A percentile compares a stretch with the other conserved stretches of the same genome.
Evolutionary conservation across 1,284 basidiomycete species (phyloP).

Genomic region (Phellopilus nigrolimitatus): DNA sequence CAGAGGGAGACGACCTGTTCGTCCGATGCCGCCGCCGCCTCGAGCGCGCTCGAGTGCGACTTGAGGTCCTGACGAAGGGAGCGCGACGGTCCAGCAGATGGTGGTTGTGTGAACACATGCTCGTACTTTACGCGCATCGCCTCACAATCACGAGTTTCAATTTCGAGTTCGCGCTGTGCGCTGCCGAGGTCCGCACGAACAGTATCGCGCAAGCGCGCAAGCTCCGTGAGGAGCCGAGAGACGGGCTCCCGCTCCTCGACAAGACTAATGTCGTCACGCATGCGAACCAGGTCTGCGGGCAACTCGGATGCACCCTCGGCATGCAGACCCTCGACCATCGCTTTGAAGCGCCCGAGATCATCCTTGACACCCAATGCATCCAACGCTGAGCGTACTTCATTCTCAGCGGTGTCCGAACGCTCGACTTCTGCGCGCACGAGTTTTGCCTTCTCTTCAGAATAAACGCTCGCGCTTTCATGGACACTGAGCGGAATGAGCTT

Average conservation of each 20-base stretch:
- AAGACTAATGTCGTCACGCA: conserved; percentile 72
- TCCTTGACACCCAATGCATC: conserved; percentile 82
- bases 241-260: conserved; percentile 65
- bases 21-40: conserved; percentile 78
- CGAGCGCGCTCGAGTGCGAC: conserved; percentile 69
- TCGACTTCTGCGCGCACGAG: conserved; percentile 88
- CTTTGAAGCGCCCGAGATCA: conserved; percentile 71
- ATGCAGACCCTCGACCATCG: conserved; percentile 70
- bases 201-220: conserved; percentile 58
- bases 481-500: conserved; percentile 90
- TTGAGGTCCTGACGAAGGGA: conserved; percentile 77
- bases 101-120: conserved; percentile 87
- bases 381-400: conserved; percentile 73
- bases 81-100: conserved; percentile 71
- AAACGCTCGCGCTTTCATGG: conserved; percentile 93
- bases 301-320: conserved; percentile 60
- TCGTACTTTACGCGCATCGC: conserved; percentile 82
- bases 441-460: conserved; percentile 99
- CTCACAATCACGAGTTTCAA: conserved; percentile 81
- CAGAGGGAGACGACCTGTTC: conserved; percentile 73
- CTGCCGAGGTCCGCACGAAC: conserved; percentile 61
- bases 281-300: conserved; percentile 67
- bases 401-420: conserved; percentile 79
- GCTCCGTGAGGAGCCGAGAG: conserved; percentile 55
- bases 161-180: conserved; percentile 62